These are phyloP conservation scores for Udeniomyces megalosporus DNA, from an alignment of 768 basidiomycete genomes.

Conservation along the genomic window DNA sequence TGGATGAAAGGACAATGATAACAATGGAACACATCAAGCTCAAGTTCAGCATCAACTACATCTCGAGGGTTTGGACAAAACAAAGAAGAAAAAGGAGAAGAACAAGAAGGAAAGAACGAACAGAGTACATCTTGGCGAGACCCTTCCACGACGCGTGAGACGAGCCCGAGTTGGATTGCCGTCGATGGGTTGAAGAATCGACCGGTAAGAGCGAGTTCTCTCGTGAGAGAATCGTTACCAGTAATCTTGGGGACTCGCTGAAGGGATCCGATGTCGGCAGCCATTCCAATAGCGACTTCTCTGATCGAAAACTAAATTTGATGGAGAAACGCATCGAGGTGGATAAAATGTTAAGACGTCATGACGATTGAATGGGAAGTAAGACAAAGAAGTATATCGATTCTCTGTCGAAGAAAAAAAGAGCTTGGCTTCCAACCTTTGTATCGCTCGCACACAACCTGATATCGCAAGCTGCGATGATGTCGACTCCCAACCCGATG, in stretches of 20 bases:
- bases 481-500: constrained; percentile 59
- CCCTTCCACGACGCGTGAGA: constrained; percentile 56
- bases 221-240: constrained; percentile 47
- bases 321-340: no score
- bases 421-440: no score
- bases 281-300: constrained; percentile 38
- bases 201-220: constrained; percentile 62
- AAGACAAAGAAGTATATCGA: no score
- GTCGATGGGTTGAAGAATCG: constrained; percentile 52
- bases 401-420: no score
- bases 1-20: not conserved
- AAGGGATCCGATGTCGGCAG: constrained; percentile 74
- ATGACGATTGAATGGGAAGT: no score
- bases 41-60: no score
- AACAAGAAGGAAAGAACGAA: constrained; percentile 5
- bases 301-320: constrained; percentile 61
- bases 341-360: no score
- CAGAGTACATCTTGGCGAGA: constrained; percentile 47
- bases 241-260: constrained; percentile 63
- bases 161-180: constrained; percentile 51
- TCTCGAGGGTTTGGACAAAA: no score
- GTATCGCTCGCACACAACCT: constrained; percentile 46
- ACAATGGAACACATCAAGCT: no score
- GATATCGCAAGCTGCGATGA: constrained; percentile 60
- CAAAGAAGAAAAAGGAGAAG: not conserved